Evolutionary conservation across 768 basidiomycete genomes (phyloP), one percentile per base, ranked within the genome.

Genomic region (Leccinum longicurvipes): DNA sequence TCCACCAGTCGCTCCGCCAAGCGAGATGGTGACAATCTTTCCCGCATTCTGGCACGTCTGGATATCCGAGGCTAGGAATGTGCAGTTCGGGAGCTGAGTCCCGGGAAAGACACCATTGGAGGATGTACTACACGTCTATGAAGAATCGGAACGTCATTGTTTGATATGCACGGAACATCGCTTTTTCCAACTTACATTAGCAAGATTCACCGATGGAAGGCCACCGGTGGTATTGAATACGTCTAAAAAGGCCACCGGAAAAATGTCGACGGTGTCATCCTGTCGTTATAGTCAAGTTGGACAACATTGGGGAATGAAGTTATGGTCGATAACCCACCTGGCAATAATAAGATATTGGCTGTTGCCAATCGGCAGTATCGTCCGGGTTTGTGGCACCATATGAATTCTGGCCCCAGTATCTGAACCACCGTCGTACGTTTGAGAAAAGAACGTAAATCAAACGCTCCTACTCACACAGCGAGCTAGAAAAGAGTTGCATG

Each of bases 1-100:
- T 7, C 78, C 75, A 19, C 86, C 88, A 4, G 80, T 81, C 3
- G 83, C 85, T 21, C 85, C 85, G 31, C 85, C 84, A n/a, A 85
- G 70, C 36, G 81, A 82, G 12, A 83, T 63, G 2, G 82, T 83
- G n/a, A 83, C 67, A 24, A 83, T 76, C 63, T 86, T 86, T 4
- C 85, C 85, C 60, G 79, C 80, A 17, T 74, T 66, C 69, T 90
- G 88, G 68, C 87, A 90, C 23, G 80, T 72, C 59, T 77, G 55
- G 56, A 91, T 90, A 62, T 82, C 82, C 1, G 77, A 58, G 4
- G 86, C 85, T 27, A 89, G 72, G 58, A 79, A 78, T 6, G 77
- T 66, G 68, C 88, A 90, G 59, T 88, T 77, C 4, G 84, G 79
- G 42, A 90, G 78, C 27, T 74, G 67, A 4, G 84, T 86, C 12